Evolutionary conservation across 768 basidiomycete genomes (phyloP).

Genomic region (Termitomyces sp.): DNA sequence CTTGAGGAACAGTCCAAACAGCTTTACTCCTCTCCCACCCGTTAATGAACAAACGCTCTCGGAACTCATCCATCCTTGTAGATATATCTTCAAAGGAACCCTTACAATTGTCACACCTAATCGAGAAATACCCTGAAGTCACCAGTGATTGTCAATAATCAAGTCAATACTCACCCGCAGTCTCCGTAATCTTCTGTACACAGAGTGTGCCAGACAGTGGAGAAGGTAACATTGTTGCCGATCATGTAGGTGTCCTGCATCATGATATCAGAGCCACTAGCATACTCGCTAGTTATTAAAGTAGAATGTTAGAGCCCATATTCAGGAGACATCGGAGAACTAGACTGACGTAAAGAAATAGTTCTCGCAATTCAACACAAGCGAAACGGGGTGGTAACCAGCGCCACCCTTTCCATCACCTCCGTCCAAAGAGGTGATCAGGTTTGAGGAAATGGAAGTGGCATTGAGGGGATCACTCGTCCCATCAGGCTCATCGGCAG

Average conservation of each 20-base stretch:
- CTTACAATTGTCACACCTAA: constrained; percentile 56
- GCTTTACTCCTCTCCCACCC: constrained; percentile 69
- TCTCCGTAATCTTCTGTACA: constrained; percentile 67
- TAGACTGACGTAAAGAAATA: constrained; percentile 49
- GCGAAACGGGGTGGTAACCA: constrained; percentile 63
- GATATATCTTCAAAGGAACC: constrained; percentile 71
- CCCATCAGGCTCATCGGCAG: constrained; percentile 70
- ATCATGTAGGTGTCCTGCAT: constrained; percentile 65
- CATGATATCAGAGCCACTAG: constrained; percentile 63
- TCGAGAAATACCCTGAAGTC: not conserved
- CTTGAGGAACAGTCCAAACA: constrained; percentile 81
- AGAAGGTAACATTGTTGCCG: constrained; percentile 62
- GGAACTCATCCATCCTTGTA: constrained; percentile 62
- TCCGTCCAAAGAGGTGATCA: constrained; percentile 56
- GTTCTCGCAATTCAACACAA: constrained; percentile 65
- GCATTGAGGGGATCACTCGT: constrained; percentile 64
- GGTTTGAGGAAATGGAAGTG: constrained; percentile 45
- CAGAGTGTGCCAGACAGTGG: constrained; percentile 53
- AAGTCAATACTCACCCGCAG: constrained; percentile 56
- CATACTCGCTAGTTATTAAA: constrained; percentile 27
- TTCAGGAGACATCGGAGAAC: not conserved
- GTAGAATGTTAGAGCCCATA: not conserved
- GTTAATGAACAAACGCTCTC: constrained; percentile 51
- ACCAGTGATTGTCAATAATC: not conserved
- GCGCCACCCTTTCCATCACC: constrained; percentile 43